A percentile compares a stretch with the other conserved stretches of the same genome.
These are phyloP conservation scores for Hirsutella minnesotensis DNA, from an alignment of 2,329 filamentous ascomycete species.

Conservation along the genomic window DNA sequence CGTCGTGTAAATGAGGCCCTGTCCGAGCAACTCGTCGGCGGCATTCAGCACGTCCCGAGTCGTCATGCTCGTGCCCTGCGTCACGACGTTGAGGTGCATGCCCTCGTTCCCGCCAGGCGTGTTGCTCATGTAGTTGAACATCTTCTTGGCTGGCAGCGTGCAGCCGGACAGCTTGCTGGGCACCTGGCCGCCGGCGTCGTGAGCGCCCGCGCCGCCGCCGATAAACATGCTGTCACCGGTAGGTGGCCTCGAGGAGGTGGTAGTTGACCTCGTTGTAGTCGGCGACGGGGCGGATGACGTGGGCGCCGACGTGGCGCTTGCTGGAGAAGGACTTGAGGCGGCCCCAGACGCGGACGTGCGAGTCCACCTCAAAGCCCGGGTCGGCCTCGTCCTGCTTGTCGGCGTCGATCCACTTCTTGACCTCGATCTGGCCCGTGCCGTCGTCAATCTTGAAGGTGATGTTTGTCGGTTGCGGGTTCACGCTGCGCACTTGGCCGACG, in stretches of 20 bases:
- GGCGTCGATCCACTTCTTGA: conserved; percentile 73
- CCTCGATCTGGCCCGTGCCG: conserved; percentile 84
- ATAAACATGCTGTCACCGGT: conserved; percentile 46
- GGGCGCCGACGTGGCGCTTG: conserved; percentile 69
- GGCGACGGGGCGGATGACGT: conserved; percentile 66
- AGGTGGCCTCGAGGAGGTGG: conserved; percentile 81
- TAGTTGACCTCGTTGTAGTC: conserved; percentile 91
- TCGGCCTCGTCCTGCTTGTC: conserved; percentile 38
- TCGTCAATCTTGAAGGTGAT: conserved; percentile 90
- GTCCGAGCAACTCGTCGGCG: conserved; percentile 66
- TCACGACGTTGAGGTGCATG: conserved; percentile 68
- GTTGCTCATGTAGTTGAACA: conserved; percentile 59
- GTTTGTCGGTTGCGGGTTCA: conserved; percentile 80
- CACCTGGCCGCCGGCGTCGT: conserved; percentile 25
- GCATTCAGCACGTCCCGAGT: conserved; percentile 60
- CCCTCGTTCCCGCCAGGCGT: conserved; percentile 69
- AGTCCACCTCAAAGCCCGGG: conserved; percentile 53
- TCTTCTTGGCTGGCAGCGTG: conserved; percentile 48
- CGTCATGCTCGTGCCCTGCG: conserved; percentile 51
- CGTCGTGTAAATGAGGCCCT: conserved; percentile 77
- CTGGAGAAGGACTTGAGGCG: conserved; percentile 73
- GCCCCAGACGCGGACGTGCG: conserved; percentile 79
- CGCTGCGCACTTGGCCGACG: conserved; percentile 79
- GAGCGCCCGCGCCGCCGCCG: conserved; percentile 29
- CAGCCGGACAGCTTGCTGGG: conserved; percentile 32